Base-by-base conservation (phyloP, 306 rosid species). In the Dryas drummondii region DNA sequence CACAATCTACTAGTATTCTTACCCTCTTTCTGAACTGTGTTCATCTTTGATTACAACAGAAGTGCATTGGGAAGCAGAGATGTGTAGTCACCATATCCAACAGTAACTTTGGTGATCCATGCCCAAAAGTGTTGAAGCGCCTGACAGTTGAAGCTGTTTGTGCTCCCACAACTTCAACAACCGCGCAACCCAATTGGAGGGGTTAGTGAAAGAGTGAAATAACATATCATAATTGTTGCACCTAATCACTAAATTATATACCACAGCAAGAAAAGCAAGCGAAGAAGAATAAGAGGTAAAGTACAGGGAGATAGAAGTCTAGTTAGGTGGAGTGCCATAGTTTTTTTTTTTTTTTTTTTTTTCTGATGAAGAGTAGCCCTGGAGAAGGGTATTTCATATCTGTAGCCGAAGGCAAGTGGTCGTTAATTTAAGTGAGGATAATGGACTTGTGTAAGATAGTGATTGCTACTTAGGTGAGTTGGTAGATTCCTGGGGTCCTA, bases 91-190 rank as follows among this genome's bases (percentile, higher is more conserved):
- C 93, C 76, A 93, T 96, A 77, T 76, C 97, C 82, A 92, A 89
- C 84, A 86, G 90, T 15, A 92, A 90, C 88, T 96, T 96, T 7
- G 98, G 98, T 49, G 99, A 96, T 66, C 99, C 99, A 14, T 96
- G 99, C 76, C 99, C 99, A 0, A 96, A 92, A 40, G 98, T 96
- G 80, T 71, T 90, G 89, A 96, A 96, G 87, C 86, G 97, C 78
- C 80, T 96, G 63, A 81, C 99, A 27, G 99, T 96, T 49, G 98
- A 96, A 86, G 99, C 96, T 62, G 88, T 96, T 66, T 96, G 99
- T 57, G 73, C 88, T 68, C 93, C 97, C 11, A 53, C 49, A 51
- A 59, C 71, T 71, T 67, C 79, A 4, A 73, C 86, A 1, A 74
- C 64, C 9, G 49, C 16, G 6, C 66, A 67, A 40, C 72, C 86